Percentiles rank a stretch among this genome's conserved stretches.
These are phyloP conservation scores for Pisolithus tinctorius DNA, from an alignment of 768 basidiomycete genomes.

Conservation along the genomic window DNA sequence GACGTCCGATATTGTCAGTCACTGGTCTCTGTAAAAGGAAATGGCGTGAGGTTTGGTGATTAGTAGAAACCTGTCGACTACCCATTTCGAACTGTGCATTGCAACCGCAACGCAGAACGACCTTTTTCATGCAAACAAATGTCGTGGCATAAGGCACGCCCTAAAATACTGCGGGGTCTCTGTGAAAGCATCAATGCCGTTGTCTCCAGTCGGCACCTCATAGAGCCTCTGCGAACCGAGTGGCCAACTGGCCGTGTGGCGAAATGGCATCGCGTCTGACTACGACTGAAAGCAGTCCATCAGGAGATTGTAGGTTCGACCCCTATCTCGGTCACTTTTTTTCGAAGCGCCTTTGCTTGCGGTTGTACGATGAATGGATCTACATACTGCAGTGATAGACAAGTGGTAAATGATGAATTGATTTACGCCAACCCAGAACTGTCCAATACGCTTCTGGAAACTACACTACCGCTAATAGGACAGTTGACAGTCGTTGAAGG, in stretches of 20 bases:
- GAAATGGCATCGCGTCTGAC: constrained; percentile 87
- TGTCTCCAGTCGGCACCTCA: neutral
- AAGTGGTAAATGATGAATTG: neutral
- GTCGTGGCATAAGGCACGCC: too few relatives aligned
- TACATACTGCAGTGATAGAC: neutral
- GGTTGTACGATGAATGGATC: neutral
- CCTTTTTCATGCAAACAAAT: too few relatives aligned
- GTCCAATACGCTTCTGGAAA: neutral
- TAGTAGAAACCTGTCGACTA: too few relatives aligned
- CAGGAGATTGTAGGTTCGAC: constrained; percentile 94
- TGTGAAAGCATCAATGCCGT: neutral
- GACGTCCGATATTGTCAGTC: too few relatives aligned
- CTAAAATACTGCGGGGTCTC: too few relatives aligned
- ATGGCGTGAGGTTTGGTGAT: too few relatives aligned
- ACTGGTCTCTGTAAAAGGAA: too few relatives aligned
- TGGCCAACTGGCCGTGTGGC: constrained; percentile 55
- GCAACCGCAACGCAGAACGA: too few relatives aligned
- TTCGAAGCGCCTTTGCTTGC: neutral
- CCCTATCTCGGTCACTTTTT: constrained; percentile 64
- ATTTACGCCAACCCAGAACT: neutral
- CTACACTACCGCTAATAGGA: neutral
- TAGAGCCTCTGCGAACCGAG: neutral
- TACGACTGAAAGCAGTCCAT: constrained; percentile 46
- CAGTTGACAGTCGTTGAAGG: neutral
- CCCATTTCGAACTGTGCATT: too few relatives aligned